A percentile compares a stretch with the other conserved stretches of the same genome.
phyloP scores from a whole-genome alignment of 2,329 filamentous ascomycete genomes.

The Aureobasidium subglaciale region DNA sequence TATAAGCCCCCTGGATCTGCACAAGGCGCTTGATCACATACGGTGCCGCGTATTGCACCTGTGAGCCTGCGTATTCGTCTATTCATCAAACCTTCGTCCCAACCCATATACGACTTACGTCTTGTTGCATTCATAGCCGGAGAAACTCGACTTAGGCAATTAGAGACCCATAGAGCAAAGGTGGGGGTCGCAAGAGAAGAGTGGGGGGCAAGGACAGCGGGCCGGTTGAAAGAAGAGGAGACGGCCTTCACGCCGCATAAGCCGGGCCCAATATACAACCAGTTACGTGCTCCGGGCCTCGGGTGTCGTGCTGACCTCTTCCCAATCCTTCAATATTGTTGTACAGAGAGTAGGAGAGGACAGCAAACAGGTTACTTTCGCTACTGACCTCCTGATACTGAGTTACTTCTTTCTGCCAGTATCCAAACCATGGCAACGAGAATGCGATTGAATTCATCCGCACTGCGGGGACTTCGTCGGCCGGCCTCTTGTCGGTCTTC shows the following conservation, averaged over 20 bases:
- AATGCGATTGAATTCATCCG: not conserved
- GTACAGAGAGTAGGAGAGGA: too few species aligned
- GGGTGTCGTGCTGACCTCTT: not conserved
- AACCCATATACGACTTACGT: too few species aligned
- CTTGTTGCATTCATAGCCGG: too few species aligned
- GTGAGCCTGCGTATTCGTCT: too few species aligned
- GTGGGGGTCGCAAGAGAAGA: not conserved
- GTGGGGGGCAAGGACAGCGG: not conserved
- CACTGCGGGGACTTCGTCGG: constrained; percentile 1
- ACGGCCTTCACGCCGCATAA: not conserved
- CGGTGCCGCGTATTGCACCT: too few species aligned
- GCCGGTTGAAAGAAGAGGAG: not conserved
- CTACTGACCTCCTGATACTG: too few species aligned
- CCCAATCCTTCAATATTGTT: not conserved
- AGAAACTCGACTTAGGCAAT: not conserved
- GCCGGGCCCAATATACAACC: not conserved
- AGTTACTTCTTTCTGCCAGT: not conserved
- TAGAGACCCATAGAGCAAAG: not conserved
- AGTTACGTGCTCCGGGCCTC: constrained; percentile 7
- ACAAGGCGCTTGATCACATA: too few species aligned
- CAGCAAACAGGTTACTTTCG: not conserved
- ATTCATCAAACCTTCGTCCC: too few species aligned
- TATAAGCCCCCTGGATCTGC: too few species aligned
- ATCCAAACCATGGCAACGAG: not conserved
- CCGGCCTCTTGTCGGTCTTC: not conserved